These are phyloP conservation scores for Veloporphyrellus conicus DNA, from an alignment of 1,284 basidiomycete genomes.

Conservation along the genomic window DNA sequence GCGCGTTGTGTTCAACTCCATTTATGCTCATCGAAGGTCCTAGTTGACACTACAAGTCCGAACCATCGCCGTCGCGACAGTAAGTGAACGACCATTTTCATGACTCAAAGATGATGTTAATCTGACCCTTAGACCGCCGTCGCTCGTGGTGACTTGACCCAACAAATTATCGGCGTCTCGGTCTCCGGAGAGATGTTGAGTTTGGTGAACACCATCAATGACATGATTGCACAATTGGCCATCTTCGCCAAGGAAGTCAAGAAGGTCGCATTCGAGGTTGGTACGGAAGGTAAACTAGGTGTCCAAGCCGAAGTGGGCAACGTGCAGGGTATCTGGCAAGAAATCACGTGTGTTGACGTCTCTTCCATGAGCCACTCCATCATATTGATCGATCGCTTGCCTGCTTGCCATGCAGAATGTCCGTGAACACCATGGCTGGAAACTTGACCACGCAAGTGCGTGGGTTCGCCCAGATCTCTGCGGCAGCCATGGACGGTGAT, in stretches of 20 bases:
- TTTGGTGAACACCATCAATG: constrained; percentile 91
- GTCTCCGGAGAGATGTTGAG: constrained; percentile 95
- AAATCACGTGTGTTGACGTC: constrained; percentile 79
- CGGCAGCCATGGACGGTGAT: constrained; percentile 98
- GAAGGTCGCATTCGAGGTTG: constrained; percentile 92
- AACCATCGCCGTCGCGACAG: constrained; percentile 89
- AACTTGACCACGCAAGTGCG: constrained; percentile 98
- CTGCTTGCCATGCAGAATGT: constrained; percentile 47
- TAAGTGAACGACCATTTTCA: constrained; percentile 20
- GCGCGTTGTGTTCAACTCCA: background rate
- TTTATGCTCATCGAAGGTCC: constrained; percentile 5
- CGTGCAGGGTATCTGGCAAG: constrained; percentile 97
- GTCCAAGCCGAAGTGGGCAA: constrained; percentile 97
- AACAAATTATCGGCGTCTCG: constrained; percentile 89
- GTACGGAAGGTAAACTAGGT: constrained; percentile 94
- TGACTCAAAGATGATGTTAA: constrained; percentile 5
- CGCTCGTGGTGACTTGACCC: constrained; percentile 88
- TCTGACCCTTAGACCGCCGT: constrained; percentile 69
- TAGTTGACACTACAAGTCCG: constrained; percentile 92
- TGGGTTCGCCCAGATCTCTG: constrained; percentile 98
- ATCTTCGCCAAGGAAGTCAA: constrained; percentile 95
- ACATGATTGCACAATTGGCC: constrained; percentile 94
- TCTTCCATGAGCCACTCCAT: background rate
- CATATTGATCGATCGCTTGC: background rate
- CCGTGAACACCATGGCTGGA: constrained; percentile 94